Evolutionary conservation across 192 early-diverging fungal genomes (phyloP).

Genomic region (Thamnidium elegans): DNA sequence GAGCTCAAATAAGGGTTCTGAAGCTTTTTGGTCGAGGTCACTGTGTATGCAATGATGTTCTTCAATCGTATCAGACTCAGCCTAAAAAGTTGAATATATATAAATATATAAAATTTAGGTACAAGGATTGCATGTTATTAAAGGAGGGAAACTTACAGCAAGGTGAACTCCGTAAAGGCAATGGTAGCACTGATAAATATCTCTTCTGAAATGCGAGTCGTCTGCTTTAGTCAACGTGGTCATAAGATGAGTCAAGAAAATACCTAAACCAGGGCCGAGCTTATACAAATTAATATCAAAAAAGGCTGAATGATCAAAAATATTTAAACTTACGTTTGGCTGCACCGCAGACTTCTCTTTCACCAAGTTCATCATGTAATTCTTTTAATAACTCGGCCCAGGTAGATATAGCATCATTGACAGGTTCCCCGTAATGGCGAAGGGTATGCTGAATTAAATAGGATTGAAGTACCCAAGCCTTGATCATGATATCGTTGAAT

Average conservation of each 20-base stretch:
- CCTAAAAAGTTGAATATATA: slow-evolving; percentile 26
- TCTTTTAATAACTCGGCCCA: slow-evolving; percentile 42
- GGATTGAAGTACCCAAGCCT: slow-evolving; percentile 24
- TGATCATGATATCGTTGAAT: slow-evolving; percentile 24
- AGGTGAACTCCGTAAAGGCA: slow-evolving; percentile 61
- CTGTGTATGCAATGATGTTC: slow-evolving; percentile 51
- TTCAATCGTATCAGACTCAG: slow-evolving; percentile 44
- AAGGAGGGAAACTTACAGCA: slow-evolving; percentile 39
- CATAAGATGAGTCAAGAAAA: slow-evolving; percentile 45
- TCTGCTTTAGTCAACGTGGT: slow-evolving; percentile 37
- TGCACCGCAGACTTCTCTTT: slow-evolving; percentile 55
- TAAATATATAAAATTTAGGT: background rate
- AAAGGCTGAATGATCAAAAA: background rate
- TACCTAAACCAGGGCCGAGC: slow-evolving; percentile 21
- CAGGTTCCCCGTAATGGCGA: background rate
- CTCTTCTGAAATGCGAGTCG: slow-evolving; percentile 39
- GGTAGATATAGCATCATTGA: background rate
- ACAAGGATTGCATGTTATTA: background rate
- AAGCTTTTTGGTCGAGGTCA: slow-evolving; percentile 52
- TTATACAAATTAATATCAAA: background rate
- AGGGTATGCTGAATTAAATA: background rate
- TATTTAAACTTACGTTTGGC: slow-evolving; percentile 40
- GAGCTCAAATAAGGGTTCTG: slow-evolving; percentile 50
- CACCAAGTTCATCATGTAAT: slow-evolving; percentile 61
- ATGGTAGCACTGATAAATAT: slow-evolving; percentile 64